Evolutionary conservation across 805 yeast species (phyloP).

Genomic region (Ogataea methylovora): DNA sequence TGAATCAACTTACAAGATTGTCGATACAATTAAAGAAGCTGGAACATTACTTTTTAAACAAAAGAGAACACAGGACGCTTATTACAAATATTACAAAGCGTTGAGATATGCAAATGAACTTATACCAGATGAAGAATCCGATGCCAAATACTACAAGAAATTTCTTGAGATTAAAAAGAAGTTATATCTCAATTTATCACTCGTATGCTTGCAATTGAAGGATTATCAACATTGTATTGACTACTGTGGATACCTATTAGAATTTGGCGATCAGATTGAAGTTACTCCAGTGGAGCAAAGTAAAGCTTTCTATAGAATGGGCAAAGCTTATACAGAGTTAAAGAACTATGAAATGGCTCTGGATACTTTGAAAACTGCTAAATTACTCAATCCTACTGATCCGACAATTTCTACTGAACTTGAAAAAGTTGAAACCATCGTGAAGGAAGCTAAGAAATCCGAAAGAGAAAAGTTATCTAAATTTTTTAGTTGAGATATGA

Average conservation of each 20-base stretch:
- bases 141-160: constrained; percentile 41
- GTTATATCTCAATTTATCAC: constrained; percentile 49
- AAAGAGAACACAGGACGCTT: constrained; percentile 43
- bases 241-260: constrained; percentile 51
- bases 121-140: constrained; percentile 61
- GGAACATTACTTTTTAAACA: constrained; percentile 54
- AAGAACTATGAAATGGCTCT: constrained; percentile 45
- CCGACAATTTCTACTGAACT: constrained; percentile 38
- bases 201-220: constrained; percentile 42
- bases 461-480: constrained; percentile 54
- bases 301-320: constrained; percentile 25
- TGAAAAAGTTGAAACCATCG: constrained; percentile 28
- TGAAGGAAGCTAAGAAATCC: constrained; percentile 36
- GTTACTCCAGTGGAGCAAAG: constrained; percentile 17
- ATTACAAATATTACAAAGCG: constrained; percentile 58
- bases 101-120: constrained; percentile 64
- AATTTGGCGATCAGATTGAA: constrained; percentile 28
- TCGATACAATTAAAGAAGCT: constrained; percentile 54
- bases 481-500: constrained; percentile 38
- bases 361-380: constrained; percentile 6
- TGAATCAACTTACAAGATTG: constrained; percentile 41
- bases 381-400: constrained; percentile 38
- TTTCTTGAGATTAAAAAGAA: constrained; percentile 45
- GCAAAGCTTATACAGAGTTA: constrained; percentile 27
- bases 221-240: constrained; percentile 43